These are phyloP conservation scores for Phallus indusiatus DNA, from an alignment of 768 basidiomycete species.

Conservation along the genomic window DNA sequence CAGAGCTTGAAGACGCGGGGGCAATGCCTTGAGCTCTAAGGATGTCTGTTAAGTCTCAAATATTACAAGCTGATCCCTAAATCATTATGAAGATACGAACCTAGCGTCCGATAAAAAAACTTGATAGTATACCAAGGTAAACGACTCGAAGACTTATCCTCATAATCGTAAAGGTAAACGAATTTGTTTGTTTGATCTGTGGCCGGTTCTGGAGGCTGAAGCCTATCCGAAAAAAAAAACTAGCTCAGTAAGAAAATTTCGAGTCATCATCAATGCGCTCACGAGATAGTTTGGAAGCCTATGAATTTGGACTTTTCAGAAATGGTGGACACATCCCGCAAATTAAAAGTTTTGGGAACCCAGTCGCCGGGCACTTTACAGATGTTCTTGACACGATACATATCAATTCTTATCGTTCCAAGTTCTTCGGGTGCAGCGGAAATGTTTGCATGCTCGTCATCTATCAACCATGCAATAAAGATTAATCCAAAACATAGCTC, in stretches of 20 bases:
- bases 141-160: not conserved
- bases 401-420: not conserved
- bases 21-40: not conserved
- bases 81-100: not conserved
- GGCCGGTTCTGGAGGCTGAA: not conserved
- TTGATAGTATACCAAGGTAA: not conserved
- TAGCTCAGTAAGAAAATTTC: not conserved
- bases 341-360: not conserved
- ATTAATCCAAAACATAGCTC: no score
- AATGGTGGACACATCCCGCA: not conserved
- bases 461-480: no score
- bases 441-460: not conserved
- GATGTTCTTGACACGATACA: not conserved
- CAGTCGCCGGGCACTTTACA: not conserved
- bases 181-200: not conserved
- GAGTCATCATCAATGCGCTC: not conserved
- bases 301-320: not conserved
- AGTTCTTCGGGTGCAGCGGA: not conserved
- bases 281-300: not conserved
- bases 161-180: not conserved
- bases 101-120: not conserved
- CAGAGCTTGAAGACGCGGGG: not conserved
- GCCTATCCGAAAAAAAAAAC: not conserved
- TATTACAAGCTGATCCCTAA: not conserved
- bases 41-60: not conserved